Evolutionary conservation across 192 early-diverging fungal genomes (phyloP).

Genomic region (Linnemannia zychae): DNA sequence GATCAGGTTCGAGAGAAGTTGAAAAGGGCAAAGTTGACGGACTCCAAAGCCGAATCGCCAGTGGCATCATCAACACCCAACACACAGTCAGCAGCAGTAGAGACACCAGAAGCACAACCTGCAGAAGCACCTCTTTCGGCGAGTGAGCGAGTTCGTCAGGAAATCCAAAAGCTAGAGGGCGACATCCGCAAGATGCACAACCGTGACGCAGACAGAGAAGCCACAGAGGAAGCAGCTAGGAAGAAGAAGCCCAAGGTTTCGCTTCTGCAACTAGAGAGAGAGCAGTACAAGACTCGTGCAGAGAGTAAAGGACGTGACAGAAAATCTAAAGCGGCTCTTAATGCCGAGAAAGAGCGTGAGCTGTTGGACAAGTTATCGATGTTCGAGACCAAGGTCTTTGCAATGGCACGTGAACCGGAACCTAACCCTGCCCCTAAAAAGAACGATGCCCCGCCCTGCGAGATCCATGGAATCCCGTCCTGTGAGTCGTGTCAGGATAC

Average conservation of each 20-base stretch:
- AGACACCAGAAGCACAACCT: neutral
- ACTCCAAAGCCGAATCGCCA: constrained; percentile 6
- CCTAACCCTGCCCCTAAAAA: constrained; percentile 29
- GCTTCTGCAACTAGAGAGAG: constrained; percentile 62
- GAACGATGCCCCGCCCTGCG: constrained; percentile 66
- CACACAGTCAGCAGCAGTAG: neutral
- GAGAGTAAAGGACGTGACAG: constrained; percentile 43
- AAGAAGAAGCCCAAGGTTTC: constrained; percentile 59
- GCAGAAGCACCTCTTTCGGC: constrained; percentile 8
- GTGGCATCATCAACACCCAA: neutral
- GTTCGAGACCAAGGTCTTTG: constrained; percentile 67
- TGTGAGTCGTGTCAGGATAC: constrained; percentile 80
- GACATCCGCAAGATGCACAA: constrained; percentile 75
- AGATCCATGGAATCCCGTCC: constrained; percentile 75
- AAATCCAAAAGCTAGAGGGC: constrained; percentile 73
- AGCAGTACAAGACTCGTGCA: constrained; percentile 58
- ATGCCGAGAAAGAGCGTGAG: constrained; percentile 31
- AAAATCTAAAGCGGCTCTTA: constrained; percentile 1
- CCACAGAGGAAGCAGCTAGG: constrained; percentile 18
- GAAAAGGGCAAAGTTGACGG: constrained; percentile 40
- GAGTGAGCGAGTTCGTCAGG: constrained; percentile 58
- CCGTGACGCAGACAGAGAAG: constrained; percentile 35
- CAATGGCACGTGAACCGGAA: constrained; percentile 22
- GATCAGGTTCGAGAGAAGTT: constrained; percentile 51
- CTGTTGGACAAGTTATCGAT: constrained; percentile 67